A percentile compares a stretch with the other conserved stretches of the same genome.
Conservation (phyloP, 1,284 basidiomycete genomes). For the Leccinum variabile region DNA sequence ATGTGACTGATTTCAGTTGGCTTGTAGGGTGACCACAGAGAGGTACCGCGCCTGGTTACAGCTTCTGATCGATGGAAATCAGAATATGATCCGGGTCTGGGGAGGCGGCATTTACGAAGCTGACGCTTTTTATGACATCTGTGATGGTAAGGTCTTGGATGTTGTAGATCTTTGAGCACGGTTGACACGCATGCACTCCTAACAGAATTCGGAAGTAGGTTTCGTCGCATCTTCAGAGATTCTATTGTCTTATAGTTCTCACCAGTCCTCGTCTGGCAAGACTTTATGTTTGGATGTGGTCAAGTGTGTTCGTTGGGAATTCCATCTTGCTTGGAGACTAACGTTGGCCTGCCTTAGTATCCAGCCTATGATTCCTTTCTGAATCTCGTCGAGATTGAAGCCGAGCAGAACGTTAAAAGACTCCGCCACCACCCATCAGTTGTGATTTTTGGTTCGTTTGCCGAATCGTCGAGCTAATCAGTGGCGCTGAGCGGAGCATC, state of each 20-base stretch:
- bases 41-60: constrained; percentile 73
- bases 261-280: constrained; percentile 83
- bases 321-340: constrained; percentile 9
- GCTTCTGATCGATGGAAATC: constrained; percentile 75
- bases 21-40: constrained; percentile 48
- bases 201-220: constrained; percentile 66
- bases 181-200: constrained; percentile 3
- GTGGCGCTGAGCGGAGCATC: constrained; percentile 6
- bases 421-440: constrained; percentile 77
- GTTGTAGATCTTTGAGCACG: not conserved
- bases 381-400: constrained; percentile 65
- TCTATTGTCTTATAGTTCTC: constrained; percentile 14
- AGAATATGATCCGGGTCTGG: constrained; percentile 85
- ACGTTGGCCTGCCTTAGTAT: constrained; percentile 45
- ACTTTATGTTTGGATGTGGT: constrained; percentile 87
- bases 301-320: constrained; percentile 42
- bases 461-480: not conserved
- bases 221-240: constrained; percentile 19
- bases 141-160: constrained; percentile 55
- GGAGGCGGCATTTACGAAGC: constrained; percentile 83
- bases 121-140: constrained; percentile 76
- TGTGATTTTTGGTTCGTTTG: constrained; percentile 72
- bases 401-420: constrained; percentile 70
- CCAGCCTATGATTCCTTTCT: constrained; percentile 76
- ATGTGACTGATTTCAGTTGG: constrained; percentile 2